Base-by-base conservation (phyloP, 345 rosid species). In the Corchorus capsularis region DNA sequence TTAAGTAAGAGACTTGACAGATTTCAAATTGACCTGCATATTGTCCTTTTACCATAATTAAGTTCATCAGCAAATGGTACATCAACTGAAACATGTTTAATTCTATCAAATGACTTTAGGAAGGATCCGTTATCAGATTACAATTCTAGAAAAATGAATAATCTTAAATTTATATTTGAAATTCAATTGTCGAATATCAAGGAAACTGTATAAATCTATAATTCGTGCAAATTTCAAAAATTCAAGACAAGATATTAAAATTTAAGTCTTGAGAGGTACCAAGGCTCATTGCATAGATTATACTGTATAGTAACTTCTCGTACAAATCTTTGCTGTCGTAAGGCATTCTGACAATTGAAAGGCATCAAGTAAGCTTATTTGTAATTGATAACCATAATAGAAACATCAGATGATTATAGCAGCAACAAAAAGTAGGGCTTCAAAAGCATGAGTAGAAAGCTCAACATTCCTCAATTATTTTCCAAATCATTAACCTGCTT, bases 201-300 rank as follows among this genome's bases (percentile, higher is more conserved):
- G 27, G 47, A 39, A 39, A 27, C 1, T 17, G 8, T 69, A 20
- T 52, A 45, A 16, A 34, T 53, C 17, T 46, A 34, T 73, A 73
- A 59, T 19, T 56, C 22, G 47, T 52, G 63, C 16, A 64, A 75
- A 64, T 77, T 50, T 37, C 13, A 63, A 59, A 52, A 39, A 63
- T 34, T 20, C 57, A 75, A 37, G 19, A 56, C 50, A 57, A 57
- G 46, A 64, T 62, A 75, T 45, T 10, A 55, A 71, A 66, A 71
- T 68, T 17, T 39, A 77, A 37, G 20, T 59, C 17, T 14, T 73
- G 49, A 71, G 27, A 68, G 75, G 53, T 92, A 96, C 99, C 98
- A 96, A 37, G 99, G 99, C 83, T 96, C 99, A 87, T 96, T 94
- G 89, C 99, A 96, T 76, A 96, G 97, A 80, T 94, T 96, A 91